Conservation (phyloP, 495 filamentous ascomycete genomes). For the Neurospora sp. region DNA sequence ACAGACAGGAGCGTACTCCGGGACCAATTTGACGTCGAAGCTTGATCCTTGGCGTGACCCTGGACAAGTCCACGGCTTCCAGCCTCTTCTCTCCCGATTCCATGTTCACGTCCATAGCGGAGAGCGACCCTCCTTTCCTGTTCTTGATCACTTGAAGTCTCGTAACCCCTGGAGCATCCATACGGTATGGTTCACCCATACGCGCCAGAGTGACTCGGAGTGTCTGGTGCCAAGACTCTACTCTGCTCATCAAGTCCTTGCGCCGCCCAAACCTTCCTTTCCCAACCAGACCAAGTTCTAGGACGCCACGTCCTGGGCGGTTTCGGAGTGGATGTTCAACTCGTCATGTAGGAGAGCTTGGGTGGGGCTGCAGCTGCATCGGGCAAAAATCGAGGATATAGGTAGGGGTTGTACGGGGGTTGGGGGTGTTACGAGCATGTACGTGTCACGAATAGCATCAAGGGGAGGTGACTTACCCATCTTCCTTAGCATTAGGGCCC, state of each 20-base stretch:
- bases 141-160: conserved; percentile 2
- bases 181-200: not conserved
- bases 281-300: not conserved
- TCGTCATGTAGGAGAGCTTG: not conserved
- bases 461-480: conserved; percentile 73
- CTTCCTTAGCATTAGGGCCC: conserved; percentile 80
- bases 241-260: not conserved
- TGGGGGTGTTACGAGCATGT: not conserved
- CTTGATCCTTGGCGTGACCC: conserved; percentile 10
- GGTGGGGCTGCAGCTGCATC: not conserved
- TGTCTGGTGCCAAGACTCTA: not conserved
- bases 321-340: not conserved
- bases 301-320: not conserved
- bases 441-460: conserved; percentile 6
- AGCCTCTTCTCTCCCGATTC: conserved; percentile 17
- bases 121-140: not conserved
- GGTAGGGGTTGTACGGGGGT: not conserved
- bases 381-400: not conserved
- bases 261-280: not conserved
- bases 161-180: not conserved
- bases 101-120: conserved; percentile 2
- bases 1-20: conserved; percentile 30
- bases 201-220: not conserved
- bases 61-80: not conserved
- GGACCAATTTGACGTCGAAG: conserved; percentile 10